Base-by-base conservation (phyloP, 176 grass and related monocot species). In the Eragrostis nindensis region DNA sequence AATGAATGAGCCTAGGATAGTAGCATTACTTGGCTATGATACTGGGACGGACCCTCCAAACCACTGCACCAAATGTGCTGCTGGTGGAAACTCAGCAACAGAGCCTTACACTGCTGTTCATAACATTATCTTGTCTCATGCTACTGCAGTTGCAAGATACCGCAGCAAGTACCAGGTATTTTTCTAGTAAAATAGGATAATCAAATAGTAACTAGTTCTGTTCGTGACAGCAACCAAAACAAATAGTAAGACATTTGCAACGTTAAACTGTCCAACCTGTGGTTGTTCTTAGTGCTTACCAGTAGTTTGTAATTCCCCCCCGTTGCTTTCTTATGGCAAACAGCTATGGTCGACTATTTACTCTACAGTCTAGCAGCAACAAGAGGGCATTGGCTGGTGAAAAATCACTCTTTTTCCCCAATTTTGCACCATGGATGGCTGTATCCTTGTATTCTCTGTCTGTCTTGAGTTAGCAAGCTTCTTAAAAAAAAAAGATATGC, bases 1-100 rank as follows among this genome's bases (percentile, higher is more conserved):
- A 8, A 80, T 96, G 43, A 96, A 96, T 88, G 93, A 96, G 59
- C 93, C 87, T 26, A 87, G 85, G 70, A 90, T 91, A 48, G 88
- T 96, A 69, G 26, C 93, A 24, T 38, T 74, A 25, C 82, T 87
- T 66, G 93, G 93, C 38, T 92, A 86, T 86, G 87, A 90, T 36
- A 59, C 29, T 5, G 87, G 87, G 27, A 32, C 56, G 0, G 3
- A 86, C 18, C 91, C 88, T 41, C 91, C 91, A 67, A 83, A 87
- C 43, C 74, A 82, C 8, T 92, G 87, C 47, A 86, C 90, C 38
- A 13, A 70, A 61, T 89, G 82, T 0, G 50, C 87, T 5, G 82
- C 84, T 1, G 85, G 86, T 92, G 90, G 90, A 29, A 83, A 90
- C 79, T 96, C 90, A 24, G 75, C 85, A 62, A 88, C 81, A 48